Base-by-base conservation (phyloP, 2,329 filamentous ascomycete genomes). In the Zasmidium cellare region DNA sequence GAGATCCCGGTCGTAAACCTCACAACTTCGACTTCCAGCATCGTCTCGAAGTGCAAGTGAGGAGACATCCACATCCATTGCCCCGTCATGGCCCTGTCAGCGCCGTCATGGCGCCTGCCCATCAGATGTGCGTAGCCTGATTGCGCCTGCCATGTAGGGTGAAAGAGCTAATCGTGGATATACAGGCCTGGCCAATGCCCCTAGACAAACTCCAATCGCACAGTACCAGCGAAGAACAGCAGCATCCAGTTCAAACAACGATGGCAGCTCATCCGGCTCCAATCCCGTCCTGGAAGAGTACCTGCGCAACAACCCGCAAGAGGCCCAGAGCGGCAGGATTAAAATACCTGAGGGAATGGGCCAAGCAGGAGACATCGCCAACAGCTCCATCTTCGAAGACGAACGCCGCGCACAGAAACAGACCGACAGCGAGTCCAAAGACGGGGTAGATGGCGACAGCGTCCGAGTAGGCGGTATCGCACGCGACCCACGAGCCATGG, bases 251-350 rank as follows among this genome's bases (percentile, higher is more conserved):
- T 51, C 55, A 55, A 25, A 51, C 25, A 31, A 55, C 47, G 48
- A 55, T 41, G 52, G 46, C 9, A 41, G 49, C 19, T 3, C 28
- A 16, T 44, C 51, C 25, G 6, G 6, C 46, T 45, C 69, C 49
- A 80, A 85, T 66, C 87, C 84, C 55, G 80, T 91, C 66, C 84
- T 90, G 65, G 84, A 88, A 57, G 82, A 88, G 53, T 82, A 76
- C 65, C 71, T 72, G 58, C 70, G 66, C 55, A 75, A 77, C 18
- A 65, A 68, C 35, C 53, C 63, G 18, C 45, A 57, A 14, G 53
- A 54, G 23, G 51, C 55, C 23, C 16, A 47, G 9, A 23, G 41
- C 46, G 20, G 18, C 44, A 60, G 48, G 50, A 28, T 54, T 1
- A 47, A 53, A 23, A 57, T 61, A 23, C 73, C 71, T 24, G 35